Evolutionary conservation across 176 grass and related monocot genomes (phyloP).

Genomic region (Secale cereale): DNA sequence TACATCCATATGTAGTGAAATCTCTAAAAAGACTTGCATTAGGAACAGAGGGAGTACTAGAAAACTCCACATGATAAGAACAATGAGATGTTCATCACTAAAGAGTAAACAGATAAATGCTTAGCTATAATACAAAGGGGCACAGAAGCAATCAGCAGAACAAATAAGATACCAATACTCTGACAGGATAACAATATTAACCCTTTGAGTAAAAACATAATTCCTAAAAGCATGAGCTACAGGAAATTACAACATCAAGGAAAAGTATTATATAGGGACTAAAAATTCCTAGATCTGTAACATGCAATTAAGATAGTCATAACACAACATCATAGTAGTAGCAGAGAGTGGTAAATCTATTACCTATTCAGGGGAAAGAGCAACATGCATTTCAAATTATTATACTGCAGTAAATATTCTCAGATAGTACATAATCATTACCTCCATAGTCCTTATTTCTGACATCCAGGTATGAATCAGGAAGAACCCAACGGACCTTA

Average conservation of each 20-base stretch:
- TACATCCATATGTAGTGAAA: no score
- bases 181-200: not conserved
- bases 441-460: slow-evolving; percentile 94
- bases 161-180: not conserved
- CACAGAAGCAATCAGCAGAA: not conserved
- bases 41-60: no score
- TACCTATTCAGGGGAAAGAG: not conserved
- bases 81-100: not conserved
- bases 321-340: not conserved
- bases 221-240: not conserved
- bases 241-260: not conserved
- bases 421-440: slow-evolving; percentile 21
- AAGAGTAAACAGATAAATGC: not conserved
- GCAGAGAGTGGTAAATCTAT: not conserved
- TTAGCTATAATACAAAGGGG: not conserved
- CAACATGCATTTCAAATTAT: not conserved
- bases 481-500: slow-evolving; percentile 84
- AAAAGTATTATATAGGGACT: not conserved
- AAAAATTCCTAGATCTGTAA: not conserved
- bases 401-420: not conserved
- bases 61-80: not conserved
- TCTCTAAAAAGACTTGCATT: no score
- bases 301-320: not conserved
- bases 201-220: not conserved
- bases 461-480: slow-evolving; percentile 86